Percentiles rank a stretch among this genome's conserved stretches.
phyloP scores from a whole-genome alignment of 2,329 filamentous ascomycete species.

The Penicillium sp. region DNA sequence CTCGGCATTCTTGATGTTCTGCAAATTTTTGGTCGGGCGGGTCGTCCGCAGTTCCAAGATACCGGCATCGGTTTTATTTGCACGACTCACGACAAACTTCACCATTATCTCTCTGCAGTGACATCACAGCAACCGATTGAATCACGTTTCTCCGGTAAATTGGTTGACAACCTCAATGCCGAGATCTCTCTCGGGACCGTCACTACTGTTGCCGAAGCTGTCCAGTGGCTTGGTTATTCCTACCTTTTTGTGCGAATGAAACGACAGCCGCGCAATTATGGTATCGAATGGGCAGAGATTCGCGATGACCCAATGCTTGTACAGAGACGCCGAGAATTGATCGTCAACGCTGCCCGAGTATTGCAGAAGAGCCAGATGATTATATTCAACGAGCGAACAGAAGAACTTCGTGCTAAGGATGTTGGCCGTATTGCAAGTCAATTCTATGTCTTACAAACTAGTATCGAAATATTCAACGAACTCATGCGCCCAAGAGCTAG shows the following conservation, averaged over 20 bases:
- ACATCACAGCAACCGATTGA: conserved; percentile 97
- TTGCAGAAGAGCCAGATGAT: conserved; percentile 97
- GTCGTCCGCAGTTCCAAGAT: conserved; percentile 95
- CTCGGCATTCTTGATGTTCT: conserved; percentile 93
- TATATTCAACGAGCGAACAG: conserved; percentile 92
- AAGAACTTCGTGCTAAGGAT: conserved; percentile 90
- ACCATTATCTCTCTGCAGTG: conserved; percentile 87
- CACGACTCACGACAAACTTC: conserved; percentile 87
- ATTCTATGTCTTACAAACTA: conserved; percentile 90
- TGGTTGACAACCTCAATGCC: conserved; percentile 95
- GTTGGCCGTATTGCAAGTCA: conserved; percentile 95
- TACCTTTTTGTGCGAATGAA: conserved; percentile 97
- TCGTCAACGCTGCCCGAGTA: conserved; percentile 81
- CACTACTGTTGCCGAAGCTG: conserved; percentile 86
- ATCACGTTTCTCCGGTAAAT: conserved; percentile 87
- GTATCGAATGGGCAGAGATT: conserved; percentile 91
- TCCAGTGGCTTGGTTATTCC: conserved; percentile 96
- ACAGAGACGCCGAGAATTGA: conserved; percentile 75
- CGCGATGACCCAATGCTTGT: conserved; percentile 84
- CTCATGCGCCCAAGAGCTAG: conserved; percentile 84
- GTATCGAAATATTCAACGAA: conserved; percentile 91
- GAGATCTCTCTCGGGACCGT: conserved; percentile 93
- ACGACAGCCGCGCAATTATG: conserved; percentile 83
- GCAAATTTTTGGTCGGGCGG: conserved; percentile 97
- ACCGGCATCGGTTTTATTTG: conserved; percentile 98